Percentiles rank a stretch among this genome's conserved stretches.
These are phyloP conservation scores for Coleophoma crateriformis DNA, from an alignment of 2,329 filamentous ascomycete genomes.

Conservation along the genomic window DNA sequence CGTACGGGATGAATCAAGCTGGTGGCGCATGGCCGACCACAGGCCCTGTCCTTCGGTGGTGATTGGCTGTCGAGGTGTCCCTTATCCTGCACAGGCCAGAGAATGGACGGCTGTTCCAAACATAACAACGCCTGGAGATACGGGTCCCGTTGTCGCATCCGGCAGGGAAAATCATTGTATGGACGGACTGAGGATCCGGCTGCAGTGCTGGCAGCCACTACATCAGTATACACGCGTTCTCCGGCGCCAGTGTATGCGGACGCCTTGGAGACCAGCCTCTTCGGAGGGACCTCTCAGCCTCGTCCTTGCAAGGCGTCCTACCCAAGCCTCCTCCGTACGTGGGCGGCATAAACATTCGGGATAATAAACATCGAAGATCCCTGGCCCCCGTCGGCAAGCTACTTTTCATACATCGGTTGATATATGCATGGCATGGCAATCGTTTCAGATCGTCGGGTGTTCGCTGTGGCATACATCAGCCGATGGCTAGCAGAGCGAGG, in stretches of 20 bases:
- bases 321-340: no score
- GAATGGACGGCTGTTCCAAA: no score
- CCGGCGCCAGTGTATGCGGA: no score
- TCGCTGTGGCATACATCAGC: background rate
- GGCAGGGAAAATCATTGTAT: no score
- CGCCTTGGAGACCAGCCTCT: no score
- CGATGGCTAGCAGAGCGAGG: background rate
- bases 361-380: background rate
- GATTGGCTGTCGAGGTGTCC: background rate
- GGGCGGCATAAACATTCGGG: no score
- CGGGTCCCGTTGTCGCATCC: no score
- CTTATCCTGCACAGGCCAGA: background rate
- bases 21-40: background rate
- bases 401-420: background rate
- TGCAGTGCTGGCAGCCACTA: no score
- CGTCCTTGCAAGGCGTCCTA: background rate
- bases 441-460: background rate
- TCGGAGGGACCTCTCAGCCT: background rate
- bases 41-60: background rate
- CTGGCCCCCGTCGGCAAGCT: background rate
- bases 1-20: background rate
- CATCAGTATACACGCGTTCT: no score
- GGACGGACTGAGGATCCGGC: no score
- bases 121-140: no score
- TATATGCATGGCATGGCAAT: background rate